Percentiles rank a stretch among this genome's conserved stretches.
phyloP scores from a whole-genome alignment of 345 rosid genomes.

The Pistacia vera region DNA sequence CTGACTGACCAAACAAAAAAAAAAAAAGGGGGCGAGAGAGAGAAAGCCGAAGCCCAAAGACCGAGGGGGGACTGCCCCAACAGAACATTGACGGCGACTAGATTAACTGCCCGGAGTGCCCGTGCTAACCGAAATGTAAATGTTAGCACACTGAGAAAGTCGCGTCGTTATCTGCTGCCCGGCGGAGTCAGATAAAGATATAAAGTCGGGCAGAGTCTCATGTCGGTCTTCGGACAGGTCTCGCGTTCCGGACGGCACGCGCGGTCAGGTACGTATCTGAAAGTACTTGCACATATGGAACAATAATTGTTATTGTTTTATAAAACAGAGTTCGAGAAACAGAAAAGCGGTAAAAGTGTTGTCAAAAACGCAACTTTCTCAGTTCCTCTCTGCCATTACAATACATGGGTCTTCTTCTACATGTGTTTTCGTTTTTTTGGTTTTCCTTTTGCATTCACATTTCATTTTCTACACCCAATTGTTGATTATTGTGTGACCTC shows the following conservation, averaged over 20 bases:
- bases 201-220: slow-evolving; percentile 17
- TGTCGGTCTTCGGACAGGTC: slow-evolving; percentile 35
- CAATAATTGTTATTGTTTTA: neutral
- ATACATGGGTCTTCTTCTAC: slow-evolving; percentile 19
- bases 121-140: slow-evolving; percentile 3
- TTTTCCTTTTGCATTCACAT: slow-evolving; percentile 28
- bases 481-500: neutral
- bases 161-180: slow-evolving; percentile 41
- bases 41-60: slow-evolving; percentile 23
- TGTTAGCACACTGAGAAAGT: neutral
- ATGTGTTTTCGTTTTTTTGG: slow-evolving; percentile 12
- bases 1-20: slow-evolving; percentile 15
- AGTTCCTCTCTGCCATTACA: slow-evolving; percentile 10
- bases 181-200: slow-evolving; percentile 4
- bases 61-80: slow-evolving; percentile 27
- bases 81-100: slow-evolving; percentile 36
- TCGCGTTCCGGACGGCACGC: slow-evolving; percentile 81
- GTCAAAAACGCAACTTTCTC: neutral
- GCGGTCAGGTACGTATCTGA: slow-evolving; percentile 47
- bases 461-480: slow-evolving; percentile 26
- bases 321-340: slow-evolving; percentile 14
- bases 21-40: neutral
- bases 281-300: slow-evolving; percentile 10
- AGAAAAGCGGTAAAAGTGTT: neutral
- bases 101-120: slow-evolving; percentile 21